Evolutionary conservation across 176 grass and related monocot species (phyloP).

Genomic region (Areca catechu): DNA sequence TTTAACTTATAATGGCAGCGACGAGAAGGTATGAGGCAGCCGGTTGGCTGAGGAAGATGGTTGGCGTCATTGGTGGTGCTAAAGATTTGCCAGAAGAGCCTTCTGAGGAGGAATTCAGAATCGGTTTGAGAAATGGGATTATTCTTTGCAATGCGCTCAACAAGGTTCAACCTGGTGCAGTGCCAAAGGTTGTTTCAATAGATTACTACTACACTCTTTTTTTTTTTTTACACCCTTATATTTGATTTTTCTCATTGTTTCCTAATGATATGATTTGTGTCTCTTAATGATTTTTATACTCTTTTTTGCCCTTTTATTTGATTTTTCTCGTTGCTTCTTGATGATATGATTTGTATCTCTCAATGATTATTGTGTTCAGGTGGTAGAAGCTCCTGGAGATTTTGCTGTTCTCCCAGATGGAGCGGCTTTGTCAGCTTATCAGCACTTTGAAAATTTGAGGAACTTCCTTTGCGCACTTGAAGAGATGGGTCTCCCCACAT

Average conservation of each 20-base stretch:
- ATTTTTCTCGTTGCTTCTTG: background rate
- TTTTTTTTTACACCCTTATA: too few relatives aligned
- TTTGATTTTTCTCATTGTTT: too few relatives aligned
- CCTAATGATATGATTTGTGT: conserved; percentile 17
- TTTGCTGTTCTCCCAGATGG: conserved; percentile 42
- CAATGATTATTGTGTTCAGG: conserved; percentile 28
- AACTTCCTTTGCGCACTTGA: conserved; percentile 64
- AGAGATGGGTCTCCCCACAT: conserved; percentile 79
- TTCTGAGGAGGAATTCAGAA: conserved; percentile 76
- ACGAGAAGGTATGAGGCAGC: conserved; percentile 78
- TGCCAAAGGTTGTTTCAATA: conserved; percentile 47
- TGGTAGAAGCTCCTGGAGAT: conserved; percentile 67
- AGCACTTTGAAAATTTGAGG: conserved; percentile 87
- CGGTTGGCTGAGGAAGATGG: conserved; percentile 63
- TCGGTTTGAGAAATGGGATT: conserved; percentile 83
- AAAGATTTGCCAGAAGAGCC: conserved; percentile 80
- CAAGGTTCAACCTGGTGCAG: conserved; percentile 62
- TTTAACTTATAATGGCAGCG: conserved; percentile 40
- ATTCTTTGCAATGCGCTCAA: conserved; percentile 89
- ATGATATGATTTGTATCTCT: conserved; percentile 15
- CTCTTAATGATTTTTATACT: background rate
- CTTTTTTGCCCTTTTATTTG: too few relatives aligned
- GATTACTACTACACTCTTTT: too few relatives aligned
- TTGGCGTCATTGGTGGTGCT: conserved; percentile 42
- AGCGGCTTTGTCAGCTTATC: conserved; percentile 67